A percentile compares a stretch with the other conserved stretches of the same genome.
Evolutionary conservation across 805 yeast species (phyloP).

Genomic region (Brettanomyces naardenensis): DNA sequence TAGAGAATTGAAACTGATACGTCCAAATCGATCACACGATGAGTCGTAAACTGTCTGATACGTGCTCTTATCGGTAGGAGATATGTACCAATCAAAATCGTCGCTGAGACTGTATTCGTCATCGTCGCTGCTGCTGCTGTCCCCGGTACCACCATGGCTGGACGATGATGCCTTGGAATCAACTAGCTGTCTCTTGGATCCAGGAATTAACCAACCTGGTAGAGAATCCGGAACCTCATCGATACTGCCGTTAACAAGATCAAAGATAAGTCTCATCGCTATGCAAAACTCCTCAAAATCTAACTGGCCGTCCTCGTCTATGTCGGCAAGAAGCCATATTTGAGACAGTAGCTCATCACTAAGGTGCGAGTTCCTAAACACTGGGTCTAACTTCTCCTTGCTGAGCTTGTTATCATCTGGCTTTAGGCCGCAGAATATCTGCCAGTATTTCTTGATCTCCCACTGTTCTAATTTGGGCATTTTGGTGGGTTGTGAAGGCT

Average conservation of each 20-base stretch:
- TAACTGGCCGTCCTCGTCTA: slow-evolving; percentile 82
- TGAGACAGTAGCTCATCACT: slow-evolving; percentile 68
- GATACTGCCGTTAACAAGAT: slow-evolving; percentile 65
- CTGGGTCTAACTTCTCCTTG: slow-evolving; percentile 80
- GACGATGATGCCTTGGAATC: slow-evolving; percentile 65
- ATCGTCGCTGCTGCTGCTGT: slow-evolving; percentile 62
- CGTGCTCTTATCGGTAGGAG: slow-evolving; percentile 74
- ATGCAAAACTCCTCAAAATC: slow-evolving; percentile 98
- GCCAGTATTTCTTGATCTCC: slow-evolving; percentile 98
- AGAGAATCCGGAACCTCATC: slow-evolving; percentile 57
- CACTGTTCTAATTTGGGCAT: slow-evolving; percentile 79
- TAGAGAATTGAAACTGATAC: slow-evolving; percentile 68
- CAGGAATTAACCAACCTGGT: slow-evolving; percentile 92
- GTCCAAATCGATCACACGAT: slow-evolving; percentile 70
- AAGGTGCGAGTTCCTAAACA: slow-evolving; percentile 82
- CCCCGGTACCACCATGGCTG: slow-evolving; percentile 15
- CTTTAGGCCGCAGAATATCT: slow-evolving; percentile 82
- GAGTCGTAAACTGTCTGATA: slow-evolving; percentile 74
- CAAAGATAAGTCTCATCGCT: slow-evolving; percentile 93
- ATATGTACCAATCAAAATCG: slow-evolving; percentile 93
- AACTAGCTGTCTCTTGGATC: slow-evolving; percentile 76
- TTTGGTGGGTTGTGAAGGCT: background rate
- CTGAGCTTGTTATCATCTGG: slow-evolving; percentile 74
- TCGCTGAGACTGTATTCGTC: slow-evolving; percentile 54
- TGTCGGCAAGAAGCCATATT: slow-evolving; percentile 90